phyloP scores from a whole-genome alignment of 2,329 filamentous ascomycete genomes.

The Alternaria sp. region DNA sequence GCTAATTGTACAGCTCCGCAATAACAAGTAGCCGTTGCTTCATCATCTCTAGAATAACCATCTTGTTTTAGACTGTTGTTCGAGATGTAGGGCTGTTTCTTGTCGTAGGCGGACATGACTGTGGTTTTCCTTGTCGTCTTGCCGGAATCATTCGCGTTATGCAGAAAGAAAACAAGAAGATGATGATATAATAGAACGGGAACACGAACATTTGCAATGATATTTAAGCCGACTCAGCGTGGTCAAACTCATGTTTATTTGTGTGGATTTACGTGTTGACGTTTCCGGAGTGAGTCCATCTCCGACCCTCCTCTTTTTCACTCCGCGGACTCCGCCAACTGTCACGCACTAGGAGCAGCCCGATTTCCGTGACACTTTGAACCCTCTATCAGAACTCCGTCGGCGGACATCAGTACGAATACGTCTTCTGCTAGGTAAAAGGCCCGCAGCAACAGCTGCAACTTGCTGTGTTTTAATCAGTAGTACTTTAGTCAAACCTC shows the following conservation, averaged over 20 bases:
- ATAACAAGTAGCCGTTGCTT: constrained; percentile 45
- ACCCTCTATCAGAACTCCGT: too few relatives aligned
- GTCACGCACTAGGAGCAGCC: not conserved
- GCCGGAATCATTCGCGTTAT: not conserved
- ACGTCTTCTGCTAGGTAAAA: too few relatives aligned
- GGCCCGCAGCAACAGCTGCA: not conserved
- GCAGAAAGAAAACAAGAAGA: not conserved
- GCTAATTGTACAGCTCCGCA: constrained; percentile 42
- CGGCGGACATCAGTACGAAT: too few relatives aligned
- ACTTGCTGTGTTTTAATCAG: not conserved
- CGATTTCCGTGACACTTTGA: not conserved
- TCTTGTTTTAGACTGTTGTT: not conserved
- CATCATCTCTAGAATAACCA: constrained; percentile 20
- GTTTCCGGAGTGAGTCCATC: not conserved
- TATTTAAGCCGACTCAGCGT: not conserved
- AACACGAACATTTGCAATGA: not conserved
- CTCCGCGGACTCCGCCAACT: not conserved
- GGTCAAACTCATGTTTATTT: not conserved
- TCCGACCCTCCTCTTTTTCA: constrained; percentile 2
- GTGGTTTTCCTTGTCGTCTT: not conserved
- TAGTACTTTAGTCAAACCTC: not conserved
- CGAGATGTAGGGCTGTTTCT: not conserved
- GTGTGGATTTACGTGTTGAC: not conserved
- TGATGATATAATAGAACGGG: not conserved
- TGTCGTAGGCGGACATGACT: not conserved